A percentile compares a stretch with the other conserved stretches of the same genome.
These are phyloP conservation scores for Datisca glomerata DNA, from an alignment of 306 rosid species.

Conservation along the genomic window DNA sequence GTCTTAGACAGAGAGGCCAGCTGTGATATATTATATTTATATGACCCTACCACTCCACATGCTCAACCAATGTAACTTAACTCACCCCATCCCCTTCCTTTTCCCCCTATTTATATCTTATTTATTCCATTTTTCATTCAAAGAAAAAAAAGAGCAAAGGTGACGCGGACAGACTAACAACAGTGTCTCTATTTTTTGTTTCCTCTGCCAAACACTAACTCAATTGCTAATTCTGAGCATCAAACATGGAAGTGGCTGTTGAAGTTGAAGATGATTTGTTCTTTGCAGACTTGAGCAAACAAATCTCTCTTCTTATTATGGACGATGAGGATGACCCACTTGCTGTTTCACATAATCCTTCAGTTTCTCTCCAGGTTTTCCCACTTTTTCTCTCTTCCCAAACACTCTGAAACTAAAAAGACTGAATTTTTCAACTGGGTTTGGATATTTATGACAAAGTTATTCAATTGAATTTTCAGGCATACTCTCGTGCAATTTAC, in stretches of 20 bases:
- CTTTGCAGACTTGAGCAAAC: constrained; percentile 78
- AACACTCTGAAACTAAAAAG: background rate
- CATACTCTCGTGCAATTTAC: constrained; percentile 27
- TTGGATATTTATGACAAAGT: no score
- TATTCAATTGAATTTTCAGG: constrained; percentile 38
- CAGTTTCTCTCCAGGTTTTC: constrained; percentile 45
- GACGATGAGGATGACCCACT: constrained; percentile 73
- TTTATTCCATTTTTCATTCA: constrained; percentile 12
- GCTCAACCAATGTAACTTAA: constrained; percentile 30
- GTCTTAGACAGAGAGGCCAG: constrained; percentile 51
- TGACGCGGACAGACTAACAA: background rate
- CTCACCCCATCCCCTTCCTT: constrained; percentile 7
- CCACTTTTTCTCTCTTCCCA: background rate
- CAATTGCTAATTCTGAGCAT: background rate
- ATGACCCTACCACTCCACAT: constrained; percentile 74
- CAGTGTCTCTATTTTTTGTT: background rate
- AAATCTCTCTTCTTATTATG: constrained; percentile 68
- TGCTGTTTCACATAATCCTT: constrained; percentile 20
- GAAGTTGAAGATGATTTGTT: constrained; percentile 25
- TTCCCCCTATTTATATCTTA: constrained; percentile 19
- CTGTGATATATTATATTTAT: constrained; percentile 20
- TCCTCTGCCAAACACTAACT: background rate
- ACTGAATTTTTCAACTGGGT: background rate
- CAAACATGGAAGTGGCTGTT: constrained; percentile 11
- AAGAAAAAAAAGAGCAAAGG: constrained; percentile 3